Evolutionary conservation across 495 filamentous ascomycete species (phyloP).

Genomic region (Aspergillus asperescens): DNA sequence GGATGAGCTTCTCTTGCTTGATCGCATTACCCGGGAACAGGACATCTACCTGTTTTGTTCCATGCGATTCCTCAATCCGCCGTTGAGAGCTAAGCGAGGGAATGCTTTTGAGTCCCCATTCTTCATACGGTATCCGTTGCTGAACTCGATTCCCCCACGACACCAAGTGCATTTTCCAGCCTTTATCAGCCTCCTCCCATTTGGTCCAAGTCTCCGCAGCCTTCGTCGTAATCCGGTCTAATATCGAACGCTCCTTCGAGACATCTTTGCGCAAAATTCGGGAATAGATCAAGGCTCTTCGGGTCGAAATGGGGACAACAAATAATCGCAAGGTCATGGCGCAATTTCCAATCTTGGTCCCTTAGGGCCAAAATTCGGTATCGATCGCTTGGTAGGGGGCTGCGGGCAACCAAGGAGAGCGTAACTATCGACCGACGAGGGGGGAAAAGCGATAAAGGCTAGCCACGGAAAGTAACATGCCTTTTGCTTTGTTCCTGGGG

Average conservation of each 20-base stretch:
- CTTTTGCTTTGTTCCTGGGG: constrained; percentile 3
- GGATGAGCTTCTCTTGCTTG: constrained; percentile 51
- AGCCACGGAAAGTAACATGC: constrained; percentile 19
- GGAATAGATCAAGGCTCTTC: constrained; percentile 89
- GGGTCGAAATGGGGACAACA: constrained; percentile 88
- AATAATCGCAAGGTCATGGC: constrained; percentile 75
- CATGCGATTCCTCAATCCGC: constrained; percentile 56
- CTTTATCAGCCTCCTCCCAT: constrained; percentile 79
- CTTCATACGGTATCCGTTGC: constrained; percentile 85
- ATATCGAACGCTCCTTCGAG: constrained; percentile 44
- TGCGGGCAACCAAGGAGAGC: constrained; percentile 12
- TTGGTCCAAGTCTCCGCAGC: constrained; percentile 69
- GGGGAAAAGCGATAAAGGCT: constrained; percentile 15
- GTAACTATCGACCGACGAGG: constrained; percentile 21
- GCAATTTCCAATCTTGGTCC: background rate
- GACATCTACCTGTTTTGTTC: constrained; percentile 65
- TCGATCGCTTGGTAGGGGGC: background rate
- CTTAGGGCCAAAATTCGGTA: constrained; percentile 1
- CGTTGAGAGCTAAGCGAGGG: constrained; percentile 71
- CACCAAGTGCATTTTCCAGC: constrained; percentile 84
- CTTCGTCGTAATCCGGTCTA: constrained; percentile 61
- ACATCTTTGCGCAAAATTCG: constrained; percentile 56
- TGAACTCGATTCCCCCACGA: constrained; percentile 80
- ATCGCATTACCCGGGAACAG: constrained; percentile 70
- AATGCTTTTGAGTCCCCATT: constrained; percentile 96